These are phyloP conservation scores for Teunomyces aglyptinius DNA, from an alignment of 805 yeast species.

Conservation along the genomic window DNA sequence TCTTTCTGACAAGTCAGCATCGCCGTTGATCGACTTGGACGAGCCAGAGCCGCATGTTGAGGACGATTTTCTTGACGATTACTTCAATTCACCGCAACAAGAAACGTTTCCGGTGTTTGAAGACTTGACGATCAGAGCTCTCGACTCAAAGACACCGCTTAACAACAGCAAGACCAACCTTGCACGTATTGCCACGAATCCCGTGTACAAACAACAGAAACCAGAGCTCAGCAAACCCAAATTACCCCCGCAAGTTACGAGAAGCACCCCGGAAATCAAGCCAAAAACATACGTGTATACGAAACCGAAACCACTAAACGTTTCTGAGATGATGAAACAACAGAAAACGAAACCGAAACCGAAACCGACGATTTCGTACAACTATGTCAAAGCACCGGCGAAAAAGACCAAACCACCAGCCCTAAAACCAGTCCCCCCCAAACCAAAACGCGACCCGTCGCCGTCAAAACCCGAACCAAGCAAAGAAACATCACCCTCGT, in stretches of 20 bases:
- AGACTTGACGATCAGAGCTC: slow-evolving; percentile 19
- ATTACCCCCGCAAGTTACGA: slow-evolving; percentile 5
- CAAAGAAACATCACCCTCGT: background rate
- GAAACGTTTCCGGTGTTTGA: slow-evolving; percentile 17
- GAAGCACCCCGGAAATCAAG: slow-evolving; percentile 23
- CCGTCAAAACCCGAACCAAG: background rate
- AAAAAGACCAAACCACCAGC: slow-evolving; percentile 4
- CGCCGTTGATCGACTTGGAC: slow-evolving; percentile 71
- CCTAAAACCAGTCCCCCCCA: background rate
- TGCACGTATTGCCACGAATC: slow-evolving; percentile 8
- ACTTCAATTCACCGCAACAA: slow-evolving; percentile 5
- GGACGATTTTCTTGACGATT: slow-evolving; percentile 8
- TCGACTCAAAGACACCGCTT: slow-evolving; percentile 1
- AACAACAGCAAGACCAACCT: background rate
- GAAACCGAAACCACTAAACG: slow-evolving; percentile 40
- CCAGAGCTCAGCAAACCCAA: background rate
- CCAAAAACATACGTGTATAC: slow-evolving; percentile 28
- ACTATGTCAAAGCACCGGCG: slow-evolving; percentile 10
- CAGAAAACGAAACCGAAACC: slow-evolving; percentile 10
- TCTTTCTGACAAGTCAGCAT: slow-evolving; percentile 9
- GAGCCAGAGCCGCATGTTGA: slow-evolving; percentile 2
- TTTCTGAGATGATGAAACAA: slow-evolving; percentile 31
- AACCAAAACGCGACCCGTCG: background rate
- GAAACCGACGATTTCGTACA: slow-evolving; percentile 13
- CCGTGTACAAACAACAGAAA: background rate